Evolutionary conservation across 805 yeast genomes (phyloP).

Genomic region (Saccharomycopsis guyanensis): DNA sequence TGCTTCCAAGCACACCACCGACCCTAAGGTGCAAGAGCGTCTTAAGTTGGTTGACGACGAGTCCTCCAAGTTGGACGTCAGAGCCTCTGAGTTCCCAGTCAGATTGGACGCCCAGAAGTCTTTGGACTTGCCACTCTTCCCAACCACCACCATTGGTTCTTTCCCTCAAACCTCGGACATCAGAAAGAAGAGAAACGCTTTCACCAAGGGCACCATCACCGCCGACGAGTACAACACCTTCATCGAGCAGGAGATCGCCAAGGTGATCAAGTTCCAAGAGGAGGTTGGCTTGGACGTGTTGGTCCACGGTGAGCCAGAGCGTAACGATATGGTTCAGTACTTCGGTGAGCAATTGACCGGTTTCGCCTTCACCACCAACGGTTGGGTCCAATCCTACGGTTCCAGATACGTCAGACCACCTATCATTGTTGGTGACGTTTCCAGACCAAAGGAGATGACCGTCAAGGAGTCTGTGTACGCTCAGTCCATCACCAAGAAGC

Average conservation of each 20-base stretch:
- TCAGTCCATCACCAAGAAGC: slow-evolving; percentile 89
- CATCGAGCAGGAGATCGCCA: slow-evolving; percentile 94
- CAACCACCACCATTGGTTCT: slow-evolving; percentile 99
- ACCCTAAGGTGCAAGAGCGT: slow-evolving; percentile 83
- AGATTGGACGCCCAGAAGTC: slow-evolving; percentile 85
- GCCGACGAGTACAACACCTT: slow-evolving; percentile 93
- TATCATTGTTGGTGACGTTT: slow-evolving; percentile 96
- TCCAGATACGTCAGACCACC: slow-evolving; percentile 99
- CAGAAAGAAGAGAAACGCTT: slow-evolving; percentile 97
- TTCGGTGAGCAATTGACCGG: slow-evolving; percentile 99
- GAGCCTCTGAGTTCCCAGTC: slow-evolving; percentile 78
- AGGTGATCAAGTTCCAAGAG: slow-evolving; percentile 97
- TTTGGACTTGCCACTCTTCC: slow-evolving; percentile 96
- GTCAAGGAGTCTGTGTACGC: slow-evolving; percentile 99
- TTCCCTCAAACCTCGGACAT: slow-evolving; percentile 99
- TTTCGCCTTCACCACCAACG: slow-evolving; percentile 96
- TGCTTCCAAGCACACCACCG: slow-evolving; percentile 83
- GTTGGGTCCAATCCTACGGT: slow-evolving; percentile 99
- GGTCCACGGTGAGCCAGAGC: slow-evolving; percentile 99
- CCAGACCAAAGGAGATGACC: slow-evolving; percentile 95
- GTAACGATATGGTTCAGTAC: slow-evolving; percentile 99
- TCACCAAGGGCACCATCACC: slow-evolving; percentile 92
- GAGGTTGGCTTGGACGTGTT: slow-evolving; percentile 96
- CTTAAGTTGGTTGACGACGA: slow-evolving; percentile 62
- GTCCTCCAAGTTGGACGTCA: slow-evolving; percentile 56